A percentile compares a stretch with the other conserved stretches of the same genome.
phyloP scores from a whole-genome alignment of 371 early-diverging fungal species.

The Catenaria anguillulae region DNA sequence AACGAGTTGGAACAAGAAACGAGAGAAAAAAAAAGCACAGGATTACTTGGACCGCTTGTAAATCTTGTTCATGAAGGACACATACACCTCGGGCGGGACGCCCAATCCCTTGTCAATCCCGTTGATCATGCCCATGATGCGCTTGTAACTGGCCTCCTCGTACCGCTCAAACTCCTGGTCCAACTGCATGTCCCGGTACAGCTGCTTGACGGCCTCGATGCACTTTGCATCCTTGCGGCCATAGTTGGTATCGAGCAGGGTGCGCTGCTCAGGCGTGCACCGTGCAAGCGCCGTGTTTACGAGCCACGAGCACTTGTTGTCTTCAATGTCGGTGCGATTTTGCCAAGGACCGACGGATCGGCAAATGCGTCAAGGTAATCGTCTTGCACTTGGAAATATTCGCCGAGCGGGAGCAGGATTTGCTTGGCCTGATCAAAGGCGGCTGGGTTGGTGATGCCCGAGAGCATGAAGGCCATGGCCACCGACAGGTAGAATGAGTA shows the following conservation, averaged over 20 bases:
- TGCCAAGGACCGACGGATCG: conserved; percentile 79
- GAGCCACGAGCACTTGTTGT: conserved; percentile 97
- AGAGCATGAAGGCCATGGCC: conserved; percentile 78
- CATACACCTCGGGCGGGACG: conserved; percentile 66
- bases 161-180: conserved; percentile 62
- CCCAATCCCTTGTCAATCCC: conserved; percentile 46
- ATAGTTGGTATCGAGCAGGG: conserved; percentile 77
- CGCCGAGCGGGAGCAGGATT: conserved; percentile 83
- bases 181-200: conserved; percentile 64
- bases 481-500: conserved; percentile 98
- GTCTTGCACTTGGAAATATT: conserved; percentile 96
- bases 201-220: conserved; percentile 62
- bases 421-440: conserved; percentile 64
- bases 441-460: conserved; percentile 53
- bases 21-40: too few relatives aligned
- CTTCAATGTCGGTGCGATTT: conserved; percentile 97
- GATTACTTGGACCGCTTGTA: conserved; percentile 81
- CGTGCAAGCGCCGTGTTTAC: conserved; percentile 73
- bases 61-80: conserved; percentile 78
- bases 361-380: conserved; percentile 92
- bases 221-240: conserved; percentile 61
- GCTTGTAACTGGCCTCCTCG: conserved; percentile 63
- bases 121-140: conserved; percentile 53
- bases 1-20: too few relatives aligned
- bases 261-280: conserved; percentile 62